Base-by-base conservation (phyloP, 495 filamentous ascomycete genomes). In the Penicillium manginii region DNA sequence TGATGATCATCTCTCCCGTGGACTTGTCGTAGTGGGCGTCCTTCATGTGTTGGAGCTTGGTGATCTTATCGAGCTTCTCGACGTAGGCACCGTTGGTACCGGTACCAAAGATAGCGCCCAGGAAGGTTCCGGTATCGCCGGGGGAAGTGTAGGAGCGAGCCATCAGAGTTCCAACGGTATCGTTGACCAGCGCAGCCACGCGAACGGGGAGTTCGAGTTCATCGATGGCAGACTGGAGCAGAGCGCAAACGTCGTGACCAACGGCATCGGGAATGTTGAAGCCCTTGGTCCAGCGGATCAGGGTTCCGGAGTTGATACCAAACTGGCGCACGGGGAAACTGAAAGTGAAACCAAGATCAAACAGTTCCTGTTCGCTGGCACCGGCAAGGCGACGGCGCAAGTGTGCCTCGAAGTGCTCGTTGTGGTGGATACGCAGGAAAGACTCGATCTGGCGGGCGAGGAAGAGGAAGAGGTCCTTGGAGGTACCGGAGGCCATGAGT, bases 241-340 rank as follows among this genome's bases (percentile, higher is more conserved):
- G 80, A 42, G 84, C 85, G 64, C 94, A 98, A 39, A 98, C 92
- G 75, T 98, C 94, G 71, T 97, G 89, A 35, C 94, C 94, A 55
- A 98, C 74, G 0, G 93, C 88, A 70, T 98, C 96, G 18, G 84
- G 82, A 57, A 98, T 97, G 71, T 97, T 90, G 70, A 97, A 98
- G 35, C 94, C 96, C 79, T 98, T 98, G 29, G 96, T 98, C 94
- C 94, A 98, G 57, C 96, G 86, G 71, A 96, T 91, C 35, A 98
- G 78, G 39, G 86, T 90, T 42, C 94, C 94, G 69, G 88, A 91
- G 80, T 98, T 98, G 67, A 98, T 94, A 21, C 92, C 92, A 58
- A 86, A 77, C 66, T 98, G 94, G 64, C 96, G 86, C 23, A 98
- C 94, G 15, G 94, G 94, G 73, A 98, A 98, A 70, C 89, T 93